These are phyloP conservation scores for Ramaria rubella DNA, from an alignment of 768 basidiomycete genomes.

Conservation along the genomic window DNA sequence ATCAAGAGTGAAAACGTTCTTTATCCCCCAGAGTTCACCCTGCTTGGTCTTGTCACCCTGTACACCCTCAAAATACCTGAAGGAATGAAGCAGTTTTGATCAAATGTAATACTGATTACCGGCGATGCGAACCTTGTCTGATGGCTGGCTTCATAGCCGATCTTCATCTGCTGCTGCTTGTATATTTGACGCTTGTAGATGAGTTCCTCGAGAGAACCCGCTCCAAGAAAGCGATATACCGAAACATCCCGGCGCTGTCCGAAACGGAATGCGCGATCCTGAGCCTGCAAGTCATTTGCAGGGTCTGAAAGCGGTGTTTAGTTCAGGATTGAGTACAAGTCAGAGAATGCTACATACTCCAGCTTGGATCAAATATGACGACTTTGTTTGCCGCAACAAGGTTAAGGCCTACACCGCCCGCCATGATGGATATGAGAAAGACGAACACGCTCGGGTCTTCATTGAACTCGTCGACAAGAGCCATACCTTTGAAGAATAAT, in stretches of 20 bases:
- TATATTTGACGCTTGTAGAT: constrained; percentile 88
- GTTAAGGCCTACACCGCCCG: constrained; percentile 88
- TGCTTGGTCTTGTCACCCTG: constrained; percentile 69
- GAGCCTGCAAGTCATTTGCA: constrained; percentile 89
- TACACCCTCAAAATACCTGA: constrained; percentile 74
- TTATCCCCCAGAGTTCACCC: constrained; percentile 80
- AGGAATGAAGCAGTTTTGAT: background rate
- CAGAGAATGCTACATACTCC: constrained; percentile 57
- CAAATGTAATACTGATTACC: background rate
- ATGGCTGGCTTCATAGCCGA: constrained; percentile 76
- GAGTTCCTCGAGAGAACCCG: constrained; percentile 81
- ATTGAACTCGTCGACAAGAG: constrained; percentile 80
- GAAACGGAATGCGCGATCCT: constrained; percentile 81
- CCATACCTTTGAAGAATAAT: constrained; percentile 54
- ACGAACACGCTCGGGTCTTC: constrained; percentile 63
- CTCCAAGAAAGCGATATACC: constrained; percentile 78
- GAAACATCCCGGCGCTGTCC: constrained; percentile 83
- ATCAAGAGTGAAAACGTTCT: constrained; percentile 79
- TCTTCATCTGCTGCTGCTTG: constrained; percentile 92
- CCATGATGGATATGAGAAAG: constrained; percentile 85
- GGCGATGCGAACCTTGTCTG: constrained; percentile 60
- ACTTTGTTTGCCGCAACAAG: constrained; percentile 92
- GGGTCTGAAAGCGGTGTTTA: constrained; percentile 54
- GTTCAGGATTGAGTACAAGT: background rate
- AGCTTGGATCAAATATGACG: constrained; percentile 90